Evolutionary conservation across 352 stramenopile genomes (phyloP), one percentile per base, ranked within the genome.

Genomic region (Phytophthora kernoviae): DNA sequence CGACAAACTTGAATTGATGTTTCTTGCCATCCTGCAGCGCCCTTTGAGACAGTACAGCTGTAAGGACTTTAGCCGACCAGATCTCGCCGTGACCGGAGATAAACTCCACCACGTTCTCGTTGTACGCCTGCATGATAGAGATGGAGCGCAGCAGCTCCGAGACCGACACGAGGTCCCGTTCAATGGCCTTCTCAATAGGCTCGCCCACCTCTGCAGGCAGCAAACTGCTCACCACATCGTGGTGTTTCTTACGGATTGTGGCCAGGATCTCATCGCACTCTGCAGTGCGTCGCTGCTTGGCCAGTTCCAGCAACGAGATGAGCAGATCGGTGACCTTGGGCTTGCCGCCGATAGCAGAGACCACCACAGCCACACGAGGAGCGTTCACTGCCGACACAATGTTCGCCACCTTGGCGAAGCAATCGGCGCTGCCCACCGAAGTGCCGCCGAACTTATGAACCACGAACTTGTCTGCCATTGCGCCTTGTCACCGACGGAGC

Each of bases 361-460:
- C 93, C 30, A 98, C 96, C 51, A 95, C 86, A 15, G 86, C 86
- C 53, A 95, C 73, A 53, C 76, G 71, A 52, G 77, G 64, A 20
- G 68, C 60, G n/a, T 69, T 44, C 33, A 88, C 22, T 21, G 53
- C 58, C 32, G 82, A 72, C 15, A 93, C 73, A 46, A 93, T 95
- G 51, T 87, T 68, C n/a, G 65, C 65, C 20, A 95, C 86, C 34
- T 88, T 81, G 45, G 81, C 87, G 59, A 99, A 97, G 57, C 94
- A 93, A 47, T 94, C 84, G 44, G 92, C 81, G 68, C 95, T 97
- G 45, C 95, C 96, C 21, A 99, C 79, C 40, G 88, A 98, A 44
- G 89, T 98, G 37, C 97, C 97, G 54, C 97, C 97, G 75, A 99
- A 99, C 70, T 99, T 99, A 79, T 99, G 97, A 27, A 98, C 93